Base-by-base conservation (phyloP, 106 monocot genomes). In the Amphibolis antarctica region DNA sequence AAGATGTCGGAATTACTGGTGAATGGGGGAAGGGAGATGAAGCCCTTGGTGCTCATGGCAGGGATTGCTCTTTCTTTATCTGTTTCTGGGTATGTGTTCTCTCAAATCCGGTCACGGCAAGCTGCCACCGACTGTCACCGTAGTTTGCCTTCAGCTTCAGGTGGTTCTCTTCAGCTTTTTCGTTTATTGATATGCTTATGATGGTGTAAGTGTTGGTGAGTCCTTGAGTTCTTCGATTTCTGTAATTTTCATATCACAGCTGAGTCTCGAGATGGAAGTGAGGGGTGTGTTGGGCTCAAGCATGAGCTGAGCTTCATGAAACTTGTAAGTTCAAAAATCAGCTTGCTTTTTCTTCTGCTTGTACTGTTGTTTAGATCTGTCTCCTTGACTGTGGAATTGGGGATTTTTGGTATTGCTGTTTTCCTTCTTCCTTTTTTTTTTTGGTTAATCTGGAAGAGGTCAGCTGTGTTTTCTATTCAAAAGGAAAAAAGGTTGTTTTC, bases 11-110 rank as follows among this genome's bases (percentile, higher is more conserved):
- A 29, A 23, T 10, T 43, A 29, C 56, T 26, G 47, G 42, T 24
- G 25, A 10, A 44, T 6, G 67, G 26, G 19, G 43, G 29, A 42
- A 66, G 59, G 27, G 52, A 50, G 60, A 60, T 67, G 60, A 74
- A 74, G 51, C 50, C 60, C 21, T 44, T 67, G 18, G 22, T 67
- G 12, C 19, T 74, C 6, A 74, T 44, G 42, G 43, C 59, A 11
- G 74, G 74, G 20, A 18, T 62, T 30, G 53, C 74, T 42, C 25
- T 67, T 22, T 51, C 67, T 10, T 22, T 74, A 4, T 67, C 74
- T 12, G 10, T 74, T 50, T 50, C 67, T 20, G 73, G 73, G 27
- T 73, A 59, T 28, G 19, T 73, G 5, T 73, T 28, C 59, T 66
- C 56, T n/a, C 46, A 66, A 19, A 27, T 59, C 29, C 29, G 48